Evolutionary conservation across 2,329 filamentous ascomycete species (phyloP).

Genomic region (Ambrosiella beaveri): DNA sequence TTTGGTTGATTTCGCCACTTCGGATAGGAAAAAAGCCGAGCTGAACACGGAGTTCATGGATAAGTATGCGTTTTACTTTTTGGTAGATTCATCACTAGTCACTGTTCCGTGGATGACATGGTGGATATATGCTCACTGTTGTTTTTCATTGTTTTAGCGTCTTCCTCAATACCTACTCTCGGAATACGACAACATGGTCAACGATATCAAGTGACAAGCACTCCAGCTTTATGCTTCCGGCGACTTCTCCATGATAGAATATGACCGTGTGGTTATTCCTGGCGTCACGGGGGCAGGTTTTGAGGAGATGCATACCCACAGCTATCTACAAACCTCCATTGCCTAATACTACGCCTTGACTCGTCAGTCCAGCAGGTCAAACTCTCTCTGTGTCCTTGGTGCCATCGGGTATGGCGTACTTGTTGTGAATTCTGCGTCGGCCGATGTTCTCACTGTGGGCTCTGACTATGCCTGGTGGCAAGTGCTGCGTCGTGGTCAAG

Average conservation of each 20-base stretch:
- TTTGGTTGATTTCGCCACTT: conserved; percentile 9
- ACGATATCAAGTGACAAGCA: conserved; percentile 4
- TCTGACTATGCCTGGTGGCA: conserved; percentile 9
- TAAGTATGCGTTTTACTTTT: conserved; percentile 8
- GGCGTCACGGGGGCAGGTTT: conserved; percentile 6
- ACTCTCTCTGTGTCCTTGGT: conserved; percentile 1
- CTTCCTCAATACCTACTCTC: conserved; percentile 7
- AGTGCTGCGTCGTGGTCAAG: conserved; percentile 9
- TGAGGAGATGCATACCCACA: conserved; percentile 7
- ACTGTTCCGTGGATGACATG: not conserved
- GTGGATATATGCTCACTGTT: not conserved
- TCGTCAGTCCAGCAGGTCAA: conserved; percentile 3
- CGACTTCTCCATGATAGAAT: conserved; percentile 7
- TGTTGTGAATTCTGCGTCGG: conserved; percentile 6
- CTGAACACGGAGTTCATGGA: conserved; percentile 7
- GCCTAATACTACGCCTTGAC: conserved; percentile 5
- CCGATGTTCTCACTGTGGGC: conserved; percentile 5
- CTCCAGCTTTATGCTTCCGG: conserved; percentile 3
- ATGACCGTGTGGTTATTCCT: conserved; percentile 9
- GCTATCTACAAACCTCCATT: conserved; percentile 2
- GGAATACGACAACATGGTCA: conserved; percentile 7
- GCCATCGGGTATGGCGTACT: conserved; percentile 10
- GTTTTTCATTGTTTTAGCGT: not conserved
- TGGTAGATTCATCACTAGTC: not conserved
- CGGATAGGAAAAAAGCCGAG: conserved; percentile 2